Evolutionary conservation across 2,329 filamentous ascomycete species (phyloP), one percentile per base, ranked within the genome.

Genomic region (Fusarium sp.): DNA sequence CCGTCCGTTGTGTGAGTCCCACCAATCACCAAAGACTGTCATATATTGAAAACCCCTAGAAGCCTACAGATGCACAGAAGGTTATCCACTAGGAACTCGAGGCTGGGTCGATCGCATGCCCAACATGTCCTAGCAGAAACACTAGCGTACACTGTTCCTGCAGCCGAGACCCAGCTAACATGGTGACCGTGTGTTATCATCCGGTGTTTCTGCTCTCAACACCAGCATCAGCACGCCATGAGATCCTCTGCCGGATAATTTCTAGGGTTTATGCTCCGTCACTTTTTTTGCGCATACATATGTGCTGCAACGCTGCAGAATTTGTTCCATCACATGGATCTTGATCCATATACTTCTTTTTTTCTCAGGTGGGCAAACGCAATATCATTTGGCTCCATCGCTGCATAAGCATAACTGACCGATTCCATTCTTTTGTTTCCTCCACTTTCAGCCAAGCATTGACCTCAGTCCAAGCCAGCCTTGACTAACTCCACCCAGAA

Each of bases 71-170:
- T 30, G 10, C 9, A 18, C 7, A 30, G 16, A 44, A 26, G 12
- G 16, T 4, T n/a, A 26, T 9, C 26, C 41, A 30, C 26, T 13
- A 11, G 8, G 34, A 37, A 20, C 28, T 36, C 23, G 18, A 38
- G 47, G 47, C n/a, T 38, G 23, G 34, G 41, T 36, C 46, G 42
- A 37, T 56, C 52, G 52, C 47, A 52, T 58, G 72, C 53, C 57
- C 57, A 31, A 31, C 41, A 53, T 38, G 67, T 62, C 77, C 67
- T 74, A 78, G 62, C 61, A 68, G 76, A 78, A 78, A 78, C 76
- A 72, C 75, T 78, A 78, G 76, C 74, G 74, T 53, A 34, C 58
- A 67, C 44, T 70, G 75, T 77, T 75, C 75, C 75, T 78, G 74
- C 74, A 69, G 65, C 60, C 65, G 57, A 53, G 41, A 37, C 57